phyloP scores from a whole-genome alignment of 768 basidiomycete genomes.

The Auriscalpium orientale region DNA sequence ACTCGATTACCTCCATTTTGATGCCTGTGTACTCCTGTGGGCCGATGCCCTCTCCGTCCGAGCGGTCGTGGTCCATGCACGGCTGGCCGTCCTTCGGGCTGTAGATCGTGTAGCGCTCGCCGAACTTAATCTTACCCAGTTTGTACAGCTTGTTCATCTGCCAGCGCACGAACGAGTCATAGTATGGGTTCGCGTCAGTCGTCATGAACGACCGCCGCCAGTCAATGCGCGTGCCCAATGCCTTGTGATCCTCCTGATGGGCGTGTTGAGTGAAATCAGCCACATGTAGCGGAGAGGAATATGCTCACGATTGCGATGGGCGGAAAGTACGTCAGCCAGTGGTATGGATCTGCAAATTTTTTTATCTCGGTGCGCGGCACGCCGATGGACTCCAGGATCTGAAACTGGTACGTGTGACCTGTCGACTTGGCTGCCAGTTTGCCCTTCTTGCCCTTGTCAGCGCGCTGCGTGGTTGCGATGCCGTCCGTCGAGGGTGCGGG shows the following conservation, averaged over 20 bases:
- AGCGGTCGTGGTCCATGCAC: conserved; percentile 99
- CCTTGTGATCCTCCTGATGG: conserved; percentile 59
- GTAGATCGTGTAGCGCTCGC: conserved; percentile 97
- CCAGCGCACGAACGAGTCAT: conserved; percentile 96
- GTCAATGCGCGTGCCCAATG: conserved; percentile 92
- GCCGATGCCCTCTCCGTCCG: conserved; percentile 88
- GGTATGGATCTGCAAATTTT: conserved; percentile 89
- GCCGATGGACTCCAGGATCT: conserved; percentile 94
- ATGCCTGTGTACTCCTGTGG: conserved; percentile 94
- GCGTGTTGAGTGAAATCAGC: conserved; percentile 16
- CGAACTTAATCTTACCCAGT: conserved; percentile 93
- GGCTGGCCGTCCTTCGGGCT: conserved; percentile 98
- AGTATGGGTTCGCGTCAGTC: conserved; percentile 94
- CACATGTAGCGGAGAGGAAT: background rate
- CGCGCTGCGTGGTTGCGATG: conserved; percentile 33
- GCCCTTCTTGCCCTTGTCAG: conserved; percentile 88
- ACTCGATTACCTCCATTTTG: conserved; percentile 89
- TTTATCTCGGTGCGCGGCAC: conserved; percentile 88
- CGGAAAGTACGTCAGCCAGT: conserved; percentile 94
- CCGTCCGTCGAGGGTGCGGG: conserved; percentile 35
- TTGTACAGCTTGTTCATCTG: conserved; percentile 89
- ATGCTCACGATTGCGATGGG: conserved; percentile 74
- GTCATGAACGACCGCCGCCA: conserved; percentile 95
- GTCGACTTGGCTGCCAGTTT: conserved; percentile 91
- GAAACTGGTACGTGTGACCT: conserved; percentile 94